Conservation (phyloP, 2,329 filamentous ascomycete species). For the Pseudophaeomoniella oleicola region DNA sequence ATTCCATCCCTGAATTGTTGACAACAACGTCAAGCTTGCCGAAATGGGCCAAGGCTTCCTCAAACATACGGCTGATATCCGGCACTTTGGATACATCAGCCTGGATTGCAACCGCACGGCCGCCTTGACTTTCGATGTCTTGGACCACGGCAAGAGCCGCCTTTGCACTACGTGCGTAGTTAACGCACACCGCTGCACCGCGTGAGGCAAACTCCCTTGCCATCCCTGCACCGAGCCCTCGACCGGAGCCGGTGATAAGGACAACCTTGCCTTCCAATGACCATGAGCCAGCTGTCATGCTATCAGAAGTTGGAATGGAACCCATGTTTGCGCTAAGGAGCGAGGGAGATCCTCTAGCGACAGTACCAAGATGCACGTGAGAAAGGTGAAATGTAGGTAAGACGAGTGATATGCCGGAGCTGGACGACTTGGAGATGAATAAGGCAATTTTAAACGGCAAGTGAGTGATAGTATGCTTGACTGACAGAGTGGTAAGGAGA, state of each 20-base stretch:
- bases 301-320: background rate
- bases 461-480: too few relatives aligned
- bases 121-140: constrained; percentile 13
- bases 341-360: too few relatives aligned
- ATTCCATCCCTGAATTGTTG: constrained; percentile 33
- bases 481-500: too few relatives aligned
- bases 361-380: too few relatives aligned
- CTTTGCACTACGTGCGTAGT: constrained; percentile 28
- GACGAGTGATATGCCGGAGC: too few relatives aligned
- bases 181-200: constrained; percentile 21
- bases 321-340: constrained; percentile 1
- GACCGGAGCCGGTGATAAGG: constrained; percentile 21
- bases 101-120: constrained; percentile 33
- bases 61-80: constrained; percentile 36
- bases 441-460: too few relatives aligned
- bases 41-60: constrained; percentile 17
- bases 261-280: constrained; percentile 22
- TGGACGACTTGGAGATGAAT: too few relatives aligned
- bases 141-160: constrained; percentile 19
- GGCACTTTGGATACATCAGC: constrained; percentile 21
- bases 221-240: constrained; percentile 20
- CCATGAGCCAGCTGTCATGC: background rate
- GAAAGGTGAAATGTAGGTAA: too few relatives aligned
- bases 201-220: constrained; percentile 20
- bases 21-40: constrained; percentile 14